Base-by-base conservation (phyloP, 192 early-diverging fungal species). In the Coemansia sp. region DNA sequence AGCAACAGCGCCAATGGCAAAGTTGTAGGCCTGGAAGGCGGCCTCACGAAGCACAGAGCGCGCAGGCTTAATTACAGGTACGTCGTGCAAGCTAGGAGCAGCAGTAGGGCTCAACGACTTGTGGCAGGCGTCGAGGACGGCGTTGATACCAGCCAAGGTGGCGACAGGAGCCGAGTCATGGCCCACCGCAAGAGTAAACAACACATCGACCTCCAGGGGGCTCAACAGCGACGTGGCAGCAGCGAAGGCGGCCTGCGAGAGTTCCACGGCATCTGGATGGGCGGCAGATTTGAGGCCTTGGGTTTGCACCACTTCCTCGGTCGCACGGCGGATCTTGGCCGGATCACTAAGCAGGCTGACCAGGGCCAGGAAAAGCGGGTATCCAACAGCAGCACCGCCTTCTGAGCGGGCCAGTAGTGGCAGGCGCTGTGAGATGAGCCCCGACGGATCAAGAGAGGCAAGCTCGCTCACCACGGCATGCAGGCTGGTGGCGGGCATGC, bases 1-100 rank as follows among this genome's bases (percentile, higher is more conserved):
- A 67, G 91, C 92, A 71, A 97, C 87, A 3, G 94, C 87, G 41
- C 94, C 97, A 29, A 96, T 83, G 12, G 82, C 70, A 85, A 97
- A 93, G 70, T 87, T 89, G 73, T 91, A 91, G 1, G 83, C 80
- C 73, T 85, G 86, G 65, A 86, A 84, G 56, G 85, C 47, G 1
- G 73, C 40, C 68, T 89, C 86, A 74, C 78, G 80, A 35, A 69
- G 35, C 6, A 35, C 58, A 8, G 64, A 22, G 39, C 69, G 71
- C 10, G 64, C 16, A 22, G 58, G 27, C 64, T 64, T 64, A 27
- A 6, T 41, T 12, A 12, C 43, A 1, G 39, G 24, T n/a, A 16
- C 40, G 24, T 52, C 67, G 45, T 18, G 59, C 68, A 62, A 63
- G 44, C 38, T 61, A 30, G 62, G 41, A 40, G 39, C 47, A 39